Conservation (phyloP, 2,329 filamentous ascomycete species). For the Ramularia endophylla region DNA sequence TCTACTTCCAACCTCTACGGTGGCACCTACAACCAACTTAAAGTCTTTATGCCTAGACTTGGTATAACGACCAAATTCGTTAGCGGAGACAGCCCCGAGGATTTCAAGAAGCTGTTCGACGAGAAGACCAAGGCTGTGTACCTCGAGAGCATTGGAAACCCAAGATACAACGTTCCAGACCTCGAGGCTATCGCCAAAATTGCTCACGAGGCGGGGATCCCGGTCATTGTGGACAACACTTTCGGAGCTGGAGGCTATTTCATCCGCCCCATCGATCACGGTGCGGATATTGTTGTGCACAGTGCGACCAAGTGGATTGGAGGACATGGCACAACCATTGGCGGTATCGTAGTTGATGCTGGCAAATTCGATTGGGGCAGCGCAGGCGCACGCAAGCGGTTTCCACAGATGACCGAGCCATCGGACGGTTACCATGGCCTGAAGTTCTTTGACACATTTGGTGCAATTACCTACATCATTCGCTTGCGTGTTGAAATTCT, state of each 20-base stretch:
- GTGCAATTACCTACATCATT: slow-evolving; percentile 73
- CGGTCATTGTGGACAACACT: slow-evolving; percentile 77
- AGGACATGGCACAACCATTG: slow-evolving; percentile 84
- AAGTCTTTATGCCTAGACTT: slow-evolving; percentile 79
- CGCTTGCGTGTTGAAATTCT: slow-evolving; percentile 83
- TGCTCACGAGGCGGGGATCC: slow-evolving; percentile 61
- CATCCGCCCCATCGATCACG: slow-evolving; percentile 77
- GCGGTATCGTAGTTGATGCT: slow-evolving; percentile 76
- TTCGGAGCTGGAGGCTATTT: slow-evolving; percentile 93
- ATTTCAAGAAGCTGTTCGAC: slow-evolving; percentile 77
- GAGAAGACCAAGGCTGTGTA: slow-evolving; percentile 91
- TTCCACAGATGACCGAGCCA: slow-evolving; percentile 89
- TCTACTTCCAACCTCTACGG: slow-evolving; percentile 88
- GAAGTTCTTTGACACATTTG: slow-evolving; percentile 92
- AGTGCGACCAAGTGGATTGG: slow-evolving; percentile 97
- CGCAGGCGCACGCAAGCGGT: slow-evolving; percentile 57
- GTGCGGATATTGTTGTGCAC: slow-evolving; percentile 90
- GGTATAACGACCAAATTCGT: slow-evolving; percentile 88
- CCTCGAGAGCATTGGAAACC: slow-evolving; percentile 89
- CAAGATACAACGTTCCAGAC: slow-evolving; percentile 86
- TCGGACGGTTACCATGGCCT: slow-evolving; percentile 86
- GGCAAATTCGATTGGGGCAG: slow-evolving; percentile 94
- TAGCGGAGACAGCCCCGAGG: slow-evolving; percentile 69
- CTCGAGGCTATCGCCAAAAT: slow-evolving; percentile 79
- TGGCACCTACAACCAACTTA: slow-evolving; percentile 96